Evolutionary conservation across 148 eudicot genomes (phyloP).

Genomic region (Spergularia bocconei): DNA sequence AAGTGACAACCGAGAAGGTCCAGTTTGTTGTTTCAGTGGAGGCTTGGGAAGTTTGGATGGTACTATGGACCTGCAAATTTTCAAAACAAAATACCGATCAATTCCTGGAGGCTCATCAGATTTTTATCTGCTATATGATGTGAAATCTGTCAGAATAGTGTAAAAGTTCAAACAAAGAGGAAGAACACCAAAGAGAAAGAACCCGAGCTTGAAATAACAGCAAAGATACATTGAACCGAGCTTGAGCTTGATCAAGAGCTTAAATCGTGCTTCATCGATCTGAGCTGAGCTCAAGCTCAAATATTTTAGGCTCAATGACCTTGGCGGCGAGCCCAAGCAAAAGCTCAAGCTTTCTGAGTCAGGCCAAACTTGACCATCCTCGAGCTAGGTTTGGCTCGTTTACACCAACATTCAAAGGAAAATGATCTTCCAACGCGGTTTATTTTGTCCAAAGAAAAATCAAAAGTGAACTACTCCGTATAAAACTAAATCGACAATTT

Average conservation of each 20-base stretch:
- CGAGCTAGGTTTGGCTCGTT: too few species aligned
- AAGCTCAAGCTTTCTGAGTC: too few species aligned
- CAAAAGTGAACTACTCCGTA: not conserved
- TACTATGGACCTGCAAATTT: slow-evolving; percentile 45
- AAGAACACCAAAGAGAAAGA: too few species aligned
- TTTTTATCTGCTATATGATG: not conserved
- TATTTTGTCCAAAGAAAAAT: not conserved
- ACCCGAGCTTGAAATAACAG: too few species aligned
- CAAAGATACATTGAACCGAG: too few species aligned
- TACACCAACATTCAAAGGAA: slow-evolving; percentile 3
- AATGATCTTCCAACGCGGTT: not conserved
- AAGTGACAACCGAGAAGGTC: slow-evolving; percentile 48
- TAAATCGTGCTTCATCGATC: too few species aligned
- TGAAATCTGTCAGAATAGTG: not conserved
- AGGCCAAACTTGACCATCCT: too few species aligned
- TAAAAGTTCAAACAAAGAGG: not conserved
- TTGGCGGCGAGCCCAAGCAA: too few species aligned
- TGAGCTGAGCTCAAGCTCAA: too few species aligned
- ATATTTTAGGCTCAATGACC: too few species aligned
- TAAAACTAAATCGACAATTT: not conserved
- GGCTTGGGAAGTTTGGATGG: slow-evolving; percentile 67
- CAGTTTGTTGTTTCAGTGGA: slow-evolving; percentile 48
- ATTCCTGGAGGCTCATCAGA: not conserved
- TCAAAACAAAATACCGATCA: not conserved
- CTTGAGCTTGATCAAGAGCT: too few species aligned